A percentile compares a stretch with the other conserved stretches of the same genome.
phyloP scores from a whole-genome alignment of 2,329 filamentous ascomycete species.

The Alternaria infectoria region DNA sequence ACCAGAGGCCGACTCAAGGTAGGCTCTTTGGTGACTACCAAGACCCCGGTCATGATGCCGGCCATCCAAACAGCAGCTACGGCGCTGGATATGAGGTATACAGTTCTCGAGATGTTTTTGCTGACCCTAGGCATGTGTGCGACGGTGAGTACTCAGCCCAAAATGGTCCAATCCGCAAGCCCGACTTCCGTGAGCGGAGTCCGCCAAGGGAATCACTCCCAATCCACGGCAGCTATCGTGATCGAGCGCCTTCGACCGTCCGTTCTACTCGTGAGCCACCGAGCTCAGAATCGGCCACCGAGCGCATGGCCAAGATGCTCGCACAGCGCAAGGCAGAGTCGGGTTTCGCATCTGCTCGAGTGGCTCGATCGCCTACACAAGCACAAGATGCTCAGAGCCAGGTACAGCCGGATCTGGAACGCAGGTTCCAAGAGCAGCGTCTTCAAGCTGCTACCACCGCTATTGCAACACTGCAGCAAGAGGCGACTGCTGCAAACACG shows the following conservation, averaged over 20 bases:
- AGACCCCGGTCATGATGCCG: accelerated
- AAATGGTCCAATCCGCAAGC: too few species aligned
- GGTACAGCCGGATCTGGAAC: not conserved
- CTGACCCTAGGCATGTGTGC: not conserved
- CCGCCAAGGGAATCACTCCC: too few species aligned
- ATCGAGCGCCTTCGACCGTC: accelerated
- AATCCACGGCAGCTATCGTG: too few species aligned
- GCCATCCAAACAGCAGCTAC: not conserved
- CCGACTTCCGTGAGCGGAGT: too few species aligned
- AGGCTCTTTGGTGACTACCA: not conserved
- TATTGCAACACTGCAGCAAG: too few species aligned
- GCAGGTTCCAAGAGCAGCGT: not conserved
- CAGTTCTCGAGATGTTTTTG: accelerated
- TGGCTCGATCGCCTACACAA: too few species aligned
- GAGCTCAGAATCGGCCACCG: too few species aligned
- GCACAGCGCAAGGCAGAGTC: too few species aligned
- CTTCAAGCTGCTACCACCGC: not conserved
- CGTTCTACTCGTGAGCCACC: too few species aligned
- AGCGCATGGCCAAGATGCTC: too few species aligned
- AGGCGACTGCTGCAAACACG: too few species aligned
- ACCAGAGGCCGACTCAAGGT: not conserved
- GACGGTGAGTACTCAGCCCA: accelerated
- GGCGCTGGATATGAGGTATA: not conserved
- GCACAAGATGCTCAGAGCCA: too few species aligned
- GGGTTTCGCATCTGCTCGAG: accelerated